Base-by-base conservation (phyloP, 441 rosid genomes). In the Jatropha podagrica region DNA sequence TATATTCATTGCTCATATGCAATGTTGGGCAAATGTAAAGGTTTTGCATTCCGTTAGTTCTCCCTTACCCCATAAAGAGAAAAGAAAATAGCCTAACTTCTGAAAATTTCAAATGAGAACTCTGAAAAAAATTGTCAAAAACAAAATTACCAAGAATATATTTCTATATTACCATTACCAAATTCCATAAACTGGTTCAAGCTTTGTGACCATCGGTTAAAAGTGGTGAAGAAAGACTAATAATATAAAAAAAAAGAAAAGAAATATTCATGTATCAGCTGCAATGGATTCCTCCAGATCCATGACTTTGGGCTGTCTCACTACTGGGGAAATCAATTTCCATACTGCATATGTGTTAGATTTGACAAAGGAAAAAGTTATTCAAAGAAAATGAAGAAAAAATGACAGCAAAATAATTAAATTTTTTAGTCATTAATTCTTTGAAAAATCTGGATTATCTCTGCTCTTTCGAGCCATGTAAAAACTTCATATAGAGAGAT, bases 321-420 rank as follows among this genome's bases (percentile, higher is more conserved):
- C 84, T 37, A 78, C 80, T 10, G 95, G 97, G 37, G 87, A 85
- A 74, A 94, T 86, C 91, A 94, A 74, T 77, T 85, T 88, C 98
- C 98, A 91, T 61, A 90, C 98, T 94, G 87, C 84, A 83, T 37
- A 17, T n/a, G 49, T 20, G 23, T 12, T 7, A 14, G 4, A 3
- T 54, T 15, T 23, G 66, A n/a, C 13, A 26, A 27, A 11, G 12
- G 14, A 60, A 27, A 60, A 10, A 4, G 12, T 12, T 60, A 27
- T 60, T 60, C 12, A 4, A 2, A 12, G 23, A 58, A 10, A 23
- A 58, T 18, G 20, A 18, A 54, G 58, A 58, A 18, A 5, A 18
- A 4, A 55, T 4, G 2, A 5, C 17, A 55, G 18, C 2, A 55
- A 55, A 17, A 17, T 6, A 55, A 55, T 32, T 32, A 15, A 23